A percentile compares a stretch with the other conserved stretches of the same genome.
These are phyloP conservation scores for Tinospora cordifolia DNA, from an alignment of 164 flowering plant genomes.

Conservation along the genomic window DNA sequence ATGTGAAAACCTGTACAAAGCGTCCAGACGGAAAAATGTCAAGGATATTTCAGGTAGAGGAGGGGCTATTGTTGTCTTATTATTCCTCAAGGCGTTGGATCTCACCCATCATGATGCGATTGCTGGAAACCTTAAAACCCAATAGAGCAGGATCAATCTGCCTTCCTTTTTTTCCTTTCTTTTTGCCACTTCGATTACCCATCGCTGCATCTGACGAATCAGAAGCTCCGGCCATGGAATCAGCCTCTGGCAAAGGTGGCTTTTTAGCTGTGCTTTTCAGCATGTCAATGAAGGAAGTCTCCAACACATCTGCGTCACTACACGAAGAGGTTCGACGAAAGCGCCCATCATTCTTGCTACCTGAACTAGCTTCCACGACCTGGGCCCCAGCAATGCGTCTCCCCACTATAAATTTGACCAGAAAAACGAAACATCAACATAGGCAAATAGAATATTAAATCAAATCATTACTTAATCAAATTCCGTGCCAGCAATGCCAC, in stretches of 20 bases:
- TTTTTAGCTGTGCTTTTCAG: constrained; percentile 55
- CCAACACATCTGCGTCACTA: constrained; percentile 56
- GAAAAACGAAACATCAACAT: no score
- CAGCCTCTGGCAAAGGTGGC: constrained; percentile 26
- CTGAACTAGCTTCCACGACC: constrained; percentile 25
- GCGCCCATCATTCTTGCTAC: constrained; percentile 43
- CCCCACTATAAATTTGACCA: constrained; percentile 22
- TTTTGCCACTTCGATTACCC: constrained; percentile 49
- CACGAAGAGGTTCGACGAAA: constrained; percentile 41
- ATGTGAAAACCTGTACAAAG: not conserved
- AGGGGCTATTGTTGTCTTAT: not conserved
- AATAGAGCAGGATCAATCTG: constrained; percentile 82
- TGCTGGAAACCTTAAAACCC: constrained; percentile 83
- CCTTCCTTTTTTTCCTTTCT: constrained; percentile 85
- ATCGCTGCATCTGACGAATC: constrained; percentile 37
- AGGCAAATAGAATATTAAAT: not conserved
- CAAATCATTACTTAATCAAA: not conserved
- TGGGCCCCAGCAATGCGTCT: constrained; percentile 28
- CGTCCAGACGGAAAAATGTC: not conserved
- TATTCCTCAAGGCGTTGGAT: constrained; percentile 69
- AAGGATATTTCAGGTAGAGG: not conserved
- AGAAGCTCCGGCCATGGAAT: constrained; percentile 20
- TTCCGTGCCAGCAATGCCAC: no score
- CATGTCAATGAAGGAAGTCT: constrained; percentile 77
- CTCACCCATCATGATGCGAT: constrained; percentile 89